Evolutionary conservation across 2,329 filamentous ascomycete species (phyloP), one percentile per base, ranked within the genome.

Genomic region (Fusarium multiceps): DNA sequence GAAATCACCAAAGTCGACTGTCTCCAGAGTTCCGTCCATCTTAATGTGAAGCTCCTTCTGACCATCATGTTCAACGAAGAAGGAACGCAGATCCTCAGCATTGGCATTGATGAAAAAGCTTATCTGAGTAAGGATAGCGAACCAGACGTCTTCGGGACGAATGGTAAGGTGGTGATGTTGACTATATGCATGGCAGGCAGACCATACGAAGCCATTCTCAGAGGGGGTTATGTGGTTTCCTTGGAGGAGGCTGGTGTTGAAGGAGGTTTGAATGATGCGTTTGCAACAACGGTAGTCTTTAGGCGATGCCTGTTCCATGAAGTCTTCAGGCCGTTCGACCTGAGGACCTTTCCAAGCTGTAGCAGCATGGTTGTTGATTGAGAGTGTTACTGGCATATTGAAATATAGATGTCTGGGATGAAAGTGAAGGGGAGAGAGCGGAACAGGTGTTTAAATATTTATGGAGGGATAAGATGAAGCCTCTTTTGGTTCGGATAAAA

Each of bases 101-200:
- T 86, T 82, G 6, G 82, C 78, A 51, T 85, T 85, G 69, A 87
- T 76, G 65, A 80, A 85, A 57, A 81, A 76, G 68, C 78, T 82
- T 3, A 87, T 67, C 63, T 88, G 85, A 0, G 80, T 77, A 1
- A 87, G 71, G 63, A 87, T 85, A 8, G 84, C 76, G 46, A 86
- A 78, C 85, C 85, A 88, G 18, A 87, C 72, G 60, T 88, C 85
- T 28, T 88, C 85, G 0, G 85, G 85, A 2, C 85, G 82, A 47
- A 87, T 75, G 3, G 72, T 74, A 0, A 87, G 79, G 59, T 85
- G 79, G 55, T 83, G 81, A 57, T 86, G 82, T 3, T 75, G 13
- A 62, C 73, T 81, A 64, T 85, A 85, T 3, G 83, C 82, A n/a
- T 76, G 49, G 23, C 79, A 73, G n/a, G 71, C 76, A 0, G 78